A percentile compares a stretch with the other conserved stretches of the same genome.
phyloP scores from a whole-genome alignment of 495 filamentous ascomycete species.

The Extremus antarcticus region DNA sequence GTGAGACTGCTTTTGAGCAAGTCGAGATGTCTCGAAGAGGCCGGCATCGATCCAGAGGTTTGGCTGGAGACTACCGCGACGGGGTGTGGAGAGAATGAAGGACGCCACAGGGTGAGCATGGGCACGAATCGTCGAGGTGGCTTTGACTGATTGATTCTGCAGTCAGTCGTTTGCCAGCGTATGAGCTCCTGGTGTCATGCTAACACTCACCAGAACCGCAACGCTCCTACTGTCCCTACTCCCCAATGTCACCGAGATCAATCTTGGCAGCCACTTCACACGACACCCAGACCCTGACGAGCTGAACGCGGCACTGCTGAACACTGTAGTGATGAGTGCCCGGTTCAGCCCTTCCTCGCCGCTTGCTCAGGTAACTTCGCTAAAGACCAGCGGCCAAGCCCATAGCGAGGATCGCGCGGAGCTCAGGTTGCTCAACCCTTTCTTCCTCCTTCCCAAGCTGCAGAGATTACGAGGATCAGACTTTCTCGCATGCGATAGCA shows the following conservation, averaged over 20 bases:
- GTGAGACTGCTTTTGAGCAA: background rate
- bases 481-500: background rate
- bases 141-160: background rate
- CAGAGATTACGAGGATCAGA: background rate
- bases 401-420: background rate
- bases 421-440: background rate
- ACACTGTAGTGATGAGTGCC: background rate
- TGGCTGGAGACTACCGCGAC: background rate
- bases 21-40: background rate
- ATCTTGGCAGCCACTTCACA: background rate
- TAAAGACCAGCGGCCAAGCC: background rate
- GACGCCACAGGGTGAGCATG: background rate
- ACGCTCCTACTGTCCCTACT: background rate
- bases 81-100: background rate
- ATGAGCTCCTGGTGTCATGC: background rate
- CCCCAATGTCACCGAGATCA: background rate
- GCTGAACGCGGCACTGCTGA: background rate
- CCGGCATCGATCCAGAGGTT: background rate
- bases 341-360: background rate
- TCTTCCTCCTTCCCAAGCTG: background rate
- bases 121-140: no score
- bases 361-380: background rate
- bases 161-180: background rate
- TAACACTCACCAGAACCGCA: background rate
- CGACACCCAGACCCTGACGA: background rate